phyloP scores from a whole-genome alignment of 1,284 basidiomycete genomes.

The Austroboletus novae-zelandiae region DNA sequence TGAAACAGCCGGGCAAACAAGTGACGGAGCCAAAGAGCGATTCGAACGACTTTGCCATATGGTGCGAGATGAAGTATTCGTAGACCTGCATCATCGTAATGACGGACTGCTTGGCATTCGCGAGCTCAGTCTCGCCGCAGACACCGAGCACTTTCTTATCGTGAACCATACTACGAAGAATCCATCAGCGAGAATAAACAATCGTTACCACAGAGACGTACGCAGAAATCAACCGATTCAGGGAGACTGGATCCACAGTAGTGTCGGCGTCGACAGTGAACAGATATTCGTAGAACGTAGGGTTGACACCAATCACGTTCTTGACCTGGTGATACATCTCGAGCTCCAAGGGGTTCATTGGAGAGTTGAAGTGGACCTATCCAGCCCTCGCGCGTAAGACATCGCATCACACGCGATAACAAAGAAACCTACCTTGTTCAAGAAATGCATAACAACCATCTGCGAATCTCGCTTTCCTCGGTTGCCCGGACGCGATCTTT shows the following conservation, averaged over 20 bases:
- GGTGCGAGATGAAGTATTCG: constrained; percentile 96
- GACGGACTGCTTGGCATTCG: constrained; percentile 90
- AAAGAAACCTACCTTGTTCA: constrained; percentile 76
- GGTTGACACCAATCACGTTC: constrained; percentile 99
- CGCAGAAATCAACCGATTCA: constrained; percentile 92
- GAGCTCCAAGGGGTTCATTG: constrained; percentile 96
- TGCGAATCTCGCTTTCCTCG: constrained; percentile 97
- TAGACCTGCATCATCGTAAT: constrained; percentile 99
- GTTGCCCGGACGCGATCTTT: constrained; percentile 92
- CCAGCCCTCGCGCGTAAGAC: not conserved
- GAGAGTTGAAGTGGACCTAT: constrained; percentile 92
- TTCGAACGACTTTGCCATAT: constrained; percentile 98
- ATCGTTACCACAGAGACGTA: constrained; percentile 39
- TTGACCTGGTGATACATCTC: constrained; percentile 99
- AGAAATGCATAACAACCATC: constrained; percentile 94
- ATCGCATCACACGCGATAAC: not conserved
- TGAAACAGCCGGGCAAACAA: constrained; percentile 98
- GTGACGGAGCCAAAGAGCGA: constrained; percentile 96
- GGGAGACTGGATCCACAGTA: constrained; percentile 79
- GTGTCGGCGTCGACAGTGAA: constrained; percentile 99
- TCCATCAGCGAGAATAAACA: not conserved
- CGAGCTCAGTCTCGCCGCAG: constrained; percentile 89
- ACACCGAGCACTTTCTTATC: constrained; percentile 94
- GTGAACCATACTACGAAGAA: constrained; percentile 68
- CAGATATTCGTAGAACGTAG: constrained; percentile 96